These are phyloP conservation scores for Scheffersomyces coipomensis DNA, from an alignment of 805 yeast species.

Conservation along the genomic window DNA sequence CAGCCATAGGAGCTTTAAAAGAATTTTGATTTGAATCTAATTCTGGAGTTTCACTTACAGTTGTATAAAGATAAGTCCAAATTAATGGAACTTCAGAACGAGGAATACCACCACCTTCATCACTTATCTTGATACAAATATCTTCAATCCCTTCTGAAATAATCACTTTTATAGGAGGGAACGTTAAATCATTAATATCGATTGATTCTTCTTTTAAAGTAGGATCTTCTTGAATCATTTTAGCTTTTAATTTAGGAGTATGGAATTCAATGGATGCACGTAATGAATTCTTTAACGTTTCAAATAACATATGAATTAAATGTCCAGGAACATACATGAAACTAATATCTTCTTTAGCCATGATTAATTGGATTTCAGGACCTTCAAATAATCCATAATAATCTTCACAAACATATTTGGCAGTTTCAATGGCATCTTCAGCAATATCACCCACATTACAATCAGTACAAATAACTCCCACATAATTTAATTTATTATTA, in stretches of 20 bases:
- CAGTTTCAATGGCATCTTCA: conserved; percentile 85
- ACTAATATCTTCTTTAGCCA: conserved; percentile 66
- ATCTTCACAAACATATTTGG: conserved; percentile 87
- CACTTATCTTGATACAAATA: conserved; percentile 85
- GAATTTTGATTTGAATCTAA: conserved; percentile 61
- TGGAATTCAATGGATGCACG: conserved; percentile 88
- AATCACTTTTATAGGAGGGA: conserved; percentile 83
- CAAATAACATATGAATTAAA: conserved; percentile 86
- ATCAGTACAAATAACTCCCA: conserved; percentile 83
- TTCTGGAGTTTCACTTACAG: conserved; percentile 71
- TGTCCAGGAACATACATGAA: conserved; percentile 95
- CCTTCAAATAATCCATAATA: conserved; percentile 86
- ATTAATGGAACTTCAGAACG: conserved; percentile 78
- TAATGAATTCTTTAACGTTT: conserved; percentile 80
- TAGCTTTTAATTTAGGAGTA: conserved; percentile 45
- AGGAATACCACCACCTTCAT: conserved; percentile 94
- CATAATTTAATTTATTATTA: conserved; percentile 54
- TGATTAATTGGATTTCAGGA: conserved; percentile 76
- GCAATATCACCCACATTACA: conserved; percentile 84
- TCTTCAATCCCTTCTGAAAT: conserved; percentile 89
- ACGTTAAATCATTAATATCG: conserved; percentile 61
- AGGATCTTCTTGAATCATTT: conserved; percentile 42
- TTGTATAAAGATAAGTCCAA: conserved; percentile 90
- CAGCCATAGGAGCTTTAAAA: conserved; percentile 90
- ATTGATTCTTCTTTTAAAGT: conserved; percentile 32